A percentile compares a stretch with the other conserved stretches of the same genome.
phyloP scores from a whole-genome alignment of 805 yeast genomes.

The Kuraishia piskuri region DNA sequence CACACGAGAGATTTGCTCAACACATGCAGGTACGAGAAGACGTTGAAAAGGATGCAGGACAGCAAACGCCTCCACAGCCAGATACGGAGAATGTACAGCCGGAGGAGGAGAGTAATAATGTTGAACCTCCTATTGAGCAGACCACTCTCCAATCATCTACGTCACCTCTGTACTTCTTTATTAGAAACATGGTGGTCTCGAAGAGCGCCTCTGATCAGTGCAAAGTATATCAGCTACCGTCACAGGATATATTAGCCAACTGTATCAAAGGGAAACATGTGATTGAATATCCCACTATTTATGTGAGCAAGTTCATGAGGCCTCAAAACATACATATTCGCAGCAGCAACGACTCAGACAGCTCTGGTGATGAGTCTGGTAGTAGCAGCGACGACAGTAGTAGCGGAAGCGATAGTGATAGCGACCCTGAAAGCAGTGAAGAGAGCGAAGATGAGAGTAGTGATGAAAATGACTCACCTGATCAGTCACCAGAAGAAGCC shows the following conservation, averaged over 20 bases:
- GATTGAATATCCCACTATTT: slow-evolving; percentile 72
- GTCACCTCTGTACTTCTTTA: background rate
- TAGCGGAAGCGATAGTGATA: background rate
- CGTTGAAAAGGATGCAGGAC: background rate
- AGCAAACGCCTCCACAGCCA: background rate
- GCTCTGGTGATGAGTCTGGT: background rate
- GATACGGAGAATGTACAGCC: background rate
- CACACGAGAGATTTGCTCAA: slow-evolving; percentile 23
- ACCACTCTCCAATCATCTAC: no score
- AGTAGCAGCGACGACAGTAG: background rate
- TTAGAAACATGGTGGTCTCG: slow-evolving; percentile 1
- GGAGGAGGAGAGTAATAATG: background rate
- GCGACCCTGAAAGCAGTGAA: background rate
- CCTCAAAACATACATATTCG: background rate
- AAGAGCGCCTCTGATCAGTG: background rate
- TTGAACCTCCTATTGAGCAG: background rate
- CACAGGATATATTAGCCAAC: slow-evolving; percentile 5
- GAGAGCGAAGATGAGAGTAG: slow-evolving; percentile 5
- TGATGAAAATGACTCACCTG: background rate
- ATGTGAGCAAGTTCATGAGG: slow-evolving; percentile 18
- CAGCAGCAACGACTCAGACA: background rate
- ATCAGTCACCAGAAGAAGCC: slow-evolving; percentile 17
- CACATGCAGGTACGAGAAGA: slow-evolving; percentile 26
- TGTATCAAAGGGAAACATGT: slow-evolving; percentile 48
- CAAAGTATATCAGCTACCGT: background rate